phyloP scores from a whole-genome alignment of 164 flowering plant genomes.

The Magnolia changhungtana region DNA sequence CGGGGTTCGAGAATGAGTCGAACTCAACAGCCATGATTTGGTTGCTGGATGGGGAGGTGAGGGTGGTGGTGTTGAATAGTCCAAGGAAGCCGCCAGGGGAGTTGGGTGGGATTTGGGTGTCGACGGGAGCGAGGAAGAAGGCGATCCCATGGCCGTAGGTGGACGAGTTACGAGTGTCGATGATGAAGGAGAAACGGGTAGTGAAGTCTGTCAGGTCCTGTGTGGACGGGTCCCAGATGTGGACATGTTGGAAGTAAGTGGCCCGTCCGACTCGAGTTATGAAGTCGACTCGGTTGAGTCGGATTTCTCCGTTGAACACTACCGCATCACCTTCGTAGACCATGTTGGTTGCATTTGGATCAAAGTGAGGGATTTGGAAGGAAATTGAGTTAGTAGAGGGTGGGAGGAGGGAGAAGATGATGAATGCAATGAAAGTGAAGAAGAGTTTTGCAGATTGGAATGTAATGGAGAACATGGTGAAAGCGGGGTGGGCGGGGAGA shows the following conservation, averaged over 20 bases:
- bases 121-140: constrained; percentile 35
- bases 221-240: constrained; percentile 6
- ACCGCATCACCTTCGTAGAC: constrained; percentile 3
- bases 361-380: constrained; percentile 5
- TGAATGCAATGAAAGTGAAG: not conserved
- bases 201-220: constrained; percentile 34
- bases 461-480: not conserved
- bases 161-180: constrained; percentile 16
- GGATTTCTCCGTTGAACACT: not conserved
- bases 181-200: constrained; percentile 37
- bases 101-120: constrained; percentile 27
- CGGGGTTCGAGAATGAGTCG: constrained; percentile 19
- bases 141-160: constrained; percentile 25
- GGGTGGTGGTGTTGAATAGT: constrained; percentile 23
- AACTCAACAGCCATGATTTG: constrained; percentile 32
- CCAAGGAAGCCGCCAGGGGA: constrained; percentile 40
- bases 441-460: not conserved
- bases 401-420: not conserved
- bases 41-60: not conserved
- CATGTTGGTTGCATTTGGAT: not conserved
- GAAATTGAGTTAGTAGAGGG: not conserved
- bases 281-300: not conserved
- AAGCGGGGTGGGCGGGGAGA: not conserved
- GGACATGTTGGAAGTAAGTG: not conserved
- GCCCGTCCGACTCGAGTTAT: constrained; percentile 14